Evolutionary conservation across 306 rosid species (phyloP), one percentile per base, ranked within the genome.

Genomic region (Aeschynomene evenia): DNA sequence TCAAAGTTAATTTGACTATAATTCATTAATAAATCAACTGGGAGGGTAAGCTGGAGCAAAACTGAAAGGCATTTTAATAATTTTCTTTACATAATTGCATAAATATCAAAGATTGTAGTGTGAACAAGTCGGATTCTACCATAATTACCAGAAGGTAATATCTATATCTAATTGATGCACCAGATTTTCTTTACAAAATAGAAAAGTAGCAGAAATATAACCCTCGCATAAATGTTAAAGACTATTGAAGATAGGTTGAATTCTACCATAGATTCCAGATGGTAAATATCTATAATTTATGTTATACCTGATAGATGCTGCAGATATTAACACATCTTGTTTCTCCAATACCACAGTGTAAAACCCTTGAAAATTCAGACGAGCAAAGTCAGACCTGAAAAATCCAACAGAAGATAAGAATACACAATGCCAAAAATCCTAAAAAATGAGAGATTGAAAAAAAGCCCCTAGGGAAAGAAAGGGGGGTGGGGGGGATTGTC

Each of bases 291-390:
- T 57, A 46, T 22, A 60, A 9, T 43, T 60, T 16, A 39, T 48
- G 63, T 67, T 57, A 33, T 75, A 94, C 99, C 99, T 91, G 91
- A 94, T 80, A 52, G 91, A 94, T 74, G 99, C 99, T 68, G 83
- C 97, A 74, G 92, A 85, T 71, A 89, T 70, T 54, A 94, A 66
- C 61, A 86, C 97, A 77, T 94, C 99, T 40, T 87, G 87, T 83
- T 91, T 88, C 85, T 91, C 97, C 83, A 94, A 74, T 55, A 94
- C 89, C 80, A 88, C 81, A 1, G 97, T 66, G 80, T 94, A 89
- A 85, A 94, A 94, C 64, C 97, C 99, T 84, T 85, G 89, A 82
- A 88, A 94, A 79, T 94, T 85, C 76, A 94, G 82, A 40, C 99
- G 97, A 31, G 88, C 88, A 84, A 94, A 94, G 48, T 86, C 91